Percentiles rank a stretch among this genome's conserved stretches.
phyloP scores from a whole-genome alignment of 2,329 filamentous ascomycete genomes.

The Epichloe coenophiala region DNA sequence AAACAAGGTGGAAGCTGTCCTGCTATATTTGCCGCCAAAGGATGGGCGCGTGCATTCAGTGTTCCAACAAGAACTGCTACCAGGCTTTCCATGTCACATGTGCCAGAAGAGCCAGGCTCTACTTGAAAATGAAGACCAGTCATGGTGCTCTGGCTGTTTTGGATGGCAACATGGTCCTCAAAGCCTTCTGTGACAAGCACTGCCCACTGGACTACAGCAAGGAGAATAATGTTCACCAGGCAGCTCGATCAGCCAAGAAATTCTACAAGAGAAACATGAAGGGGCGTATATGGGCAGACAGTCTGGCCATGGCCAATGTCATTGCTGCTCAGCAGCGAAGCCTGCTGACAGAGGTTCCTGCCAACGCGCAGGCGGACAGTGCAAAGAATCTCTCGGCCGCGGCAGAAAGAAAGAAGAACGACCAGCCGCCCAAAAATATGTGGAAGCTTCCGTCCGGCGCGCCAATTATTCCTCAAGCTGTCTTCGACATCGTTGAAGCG shows the following conservation, averaged over 20 bases:
- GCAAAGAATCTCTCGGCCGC: conserved; percentile 66
- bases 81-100: conserved; percentile 96
- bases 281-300: conserved; percentile 83
- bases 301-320: conserved; percentile 67
- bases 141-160: conserved; percentile 67
- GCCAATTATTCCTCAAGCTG: conserved; percentile 79
- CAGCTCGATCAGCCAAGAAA: conserved; percentile 69
- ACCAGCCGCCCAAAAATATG: conserved; percentile 21
- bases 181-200: conserved; percentile 93
- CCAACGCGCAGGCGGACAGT: conserved; percentile 74
- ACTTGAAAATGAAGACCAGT: conserved; percentile 91
- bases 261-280: conserved; percentile 87
- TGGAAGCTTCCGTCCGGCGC: conserved; percentile 94
- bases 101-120: conserved; percentile 74
- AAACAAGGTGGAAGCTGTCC: conserved; percentile 79
- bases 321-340: conserved; percentile 60
- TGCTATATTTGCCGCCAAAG: conserved; percentile 96
- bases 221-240: conserved; percentile 70
- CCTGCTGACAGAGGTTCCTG: conserved; percentile 51
- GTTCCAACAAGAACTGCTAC: conserved; percentile 93
- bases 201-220: conserved; percentile 78
- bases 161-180: conserved; percentile 68
- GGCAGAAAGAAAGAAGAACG: conserved; percentile 64
- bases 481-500: conserved; percentile 74
- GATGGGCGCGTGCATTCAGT: conserved; percentile 98